phyloP scores from a whole-genome alignment of 2,329 filamentous ascomycete genomes.

The Neopestalotiopsis rosae region DNA sequence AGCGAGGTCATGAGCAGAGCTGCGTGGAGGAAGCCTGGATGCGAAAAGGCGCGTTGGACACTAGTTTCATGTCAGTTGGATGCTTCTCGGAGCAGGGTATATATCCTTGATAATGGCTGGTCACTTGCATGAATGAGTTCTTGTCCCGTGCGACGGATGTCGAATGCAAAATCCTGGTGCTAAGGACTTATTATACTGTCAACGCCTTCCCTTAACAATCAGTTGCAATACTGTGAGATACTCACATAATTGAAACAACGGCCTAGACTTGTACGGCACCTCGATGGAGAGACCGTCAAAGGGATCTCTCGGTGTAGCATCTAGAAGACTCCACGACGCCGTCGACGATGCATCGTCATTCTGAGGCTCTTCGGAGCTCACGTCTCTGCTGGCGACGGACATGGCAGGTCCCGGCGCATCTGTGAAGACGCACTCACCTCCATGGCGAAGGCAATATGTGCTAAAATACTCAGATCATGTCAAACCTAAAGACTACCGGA shows the following conservation, averaged over 20 bases:
- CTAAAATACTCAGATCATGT: conserved; percentile 30
- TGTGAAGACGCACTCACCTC: conserved; percentile 45
- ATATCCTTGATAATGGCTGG: background rate
- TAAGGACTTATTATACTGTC: conserved; percentile 40
- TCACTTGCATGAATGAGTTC: conserved; percentile 40
- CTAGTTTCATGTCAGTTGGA: conserved; percentile 28
- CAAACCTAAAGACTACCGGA: background rate
- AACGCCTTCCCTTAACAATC: background rate
- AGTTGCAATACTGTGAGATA: conserved; percentile 20
- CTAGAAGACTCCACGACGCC: conserved; percentile 20
- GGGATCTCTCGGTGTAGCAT: conserved; percentile 32
- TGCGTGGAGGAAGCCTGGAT: conserved; percentile 51
- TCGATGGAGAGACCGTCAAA: conserved; percentile 37
- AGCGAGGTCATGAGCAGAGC: conserved; percentile 50
- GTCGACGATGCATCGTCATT: conserved; percentile 21
- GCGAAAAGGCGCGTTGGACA: conserved; percentile 48
- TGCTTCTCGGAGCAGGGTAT: background rate
- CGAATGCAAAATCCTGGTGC: conserved; percentile 47
- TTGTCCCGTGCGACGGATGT: conserved; percentile 42
- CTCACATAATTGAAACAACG: conserved; percentile 43
- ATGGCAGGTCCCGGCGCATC: conserved; percentile 27
- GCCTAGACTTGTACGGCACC: conserved; percentile 39
- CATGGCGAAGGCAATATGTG: conserved; percentile 51
- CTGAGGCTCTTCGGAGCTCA: conserved; percentile 29
- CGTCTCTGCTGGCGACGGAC: conserved; percentile 23